A percentile compares a stretch with the other conserved stretches of the same genome.
phyloP scores from a whole-genome alignment of 2,329 filamentous ascomycete species.

The Paraconiothyrium sp. region DNA sequence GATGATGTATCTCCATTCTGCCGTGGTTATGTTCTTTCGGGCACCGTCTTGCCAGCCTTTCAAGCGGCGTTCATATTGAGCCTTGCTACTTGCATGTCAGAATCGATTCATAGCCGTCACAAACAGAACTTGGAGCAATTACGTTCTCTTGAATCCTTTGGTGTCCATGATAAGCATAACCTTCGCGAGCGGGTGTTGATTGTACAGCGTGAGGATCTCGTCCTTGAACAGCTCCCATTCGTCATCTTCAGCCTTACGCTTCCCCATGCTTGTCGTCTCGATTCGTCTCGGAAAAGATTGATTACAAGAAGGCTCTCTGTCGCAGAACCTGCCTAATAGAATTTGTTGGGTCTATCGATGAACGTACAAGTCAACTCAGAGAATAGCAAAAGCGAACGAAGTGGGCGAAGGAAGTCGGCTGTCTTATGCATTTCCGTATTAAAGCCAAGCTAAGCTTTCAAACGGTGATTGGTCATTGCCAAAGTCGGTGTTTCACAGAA shows the following conservation, averaged over 20 bases:
- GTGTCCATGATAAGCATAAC: conserved; percentile 15
- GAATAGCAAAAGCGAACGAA: too few species aligned
- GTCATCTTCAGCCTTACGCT: conserved; percentile 16
- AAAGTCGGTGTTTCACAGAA: conserved; percentile 1
- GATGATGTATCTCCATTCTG: conserved; percentile 11
- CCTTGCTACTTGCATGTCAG: conserved; percentile 13
- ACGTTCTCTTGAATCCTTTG: conserved; percentile 21
- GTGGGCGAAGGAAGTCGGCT: too few species aligned
- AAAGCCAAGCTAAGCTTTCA: not conserved
- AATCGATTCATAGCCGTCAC: too few species aligned
- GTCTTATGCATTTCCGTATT: not conserved
- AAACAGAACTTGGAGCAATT: not conserved
- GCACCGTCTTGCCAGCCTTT: conserved; percentile 18
- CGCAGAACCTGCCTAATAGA: not conserved
- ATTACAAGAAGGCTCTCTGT: not conserved
- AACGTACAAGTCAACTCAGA: too few species aligned
- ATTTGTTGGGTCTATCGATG: too few species aligned
- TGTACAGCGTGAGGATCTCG: conserved; percentile 15
- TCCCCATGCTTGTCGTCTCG: conserved; percentile 14
- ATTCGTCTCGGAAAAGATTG: not conserved
- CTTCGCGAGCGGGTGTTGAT: conserved; percentile 11
- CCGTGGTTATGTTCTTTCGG: not conserved
- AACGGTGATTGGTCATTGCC: conserved; percentile 1
- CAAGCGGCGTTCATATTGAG: conserved; percentile 19
- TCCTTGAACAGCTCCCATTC: conserved; percentile 18